These are phyloP conservation scores for Talaromyces sp. DNA, from an alignment of 2,329 filamentous ascomycete genomes.

Conservation along the genomic window DNA sequence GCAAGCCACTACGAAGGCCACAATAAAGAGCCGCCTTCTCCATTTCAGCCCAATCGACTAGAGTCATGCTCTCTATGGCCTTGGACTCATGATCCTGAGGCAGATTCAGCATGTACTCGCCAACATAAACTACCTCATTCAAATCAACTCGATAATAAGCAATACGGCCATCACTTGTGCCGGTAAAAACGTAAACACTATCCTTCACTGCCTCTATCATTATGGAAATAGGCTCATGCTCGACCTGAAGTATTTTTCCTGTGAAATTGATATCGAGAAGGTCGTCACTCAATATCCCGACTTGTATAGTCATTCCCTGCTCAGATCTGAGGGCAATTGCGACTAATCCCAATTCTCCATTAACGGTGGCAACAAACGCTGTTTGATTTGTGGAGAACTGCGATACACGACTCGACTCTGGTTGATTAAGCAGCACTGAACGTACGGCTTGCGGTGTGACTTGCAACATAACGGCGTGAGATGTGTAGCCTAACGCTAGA, in stretches of 20 bases:
- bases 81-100: conserved; percentile 30
- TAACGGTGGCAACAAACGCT: conserved; percentile 32
- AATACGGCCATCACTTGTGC: conserved; percentile 39
- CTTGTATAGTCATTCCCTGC: conserved; percentile 28
- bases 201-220: conserved; percentile 29
- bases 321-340: conserved; percentile 27
- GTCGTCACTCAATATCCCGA: conserved; percentile 22
- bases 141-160: conserved; percentile 29
- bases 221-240: conserved; percentile 38
- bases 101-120: conserved; percentile 27
- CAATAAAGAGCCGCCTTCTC: conserved; percentile 36
- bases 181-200: conserved; percentile 36
- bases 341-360: conserved; percentile 29
- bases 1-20: conserved; percentile 45
- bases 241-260: conserved; percentile 24
- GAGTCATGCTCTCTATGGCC: conserved; percentile 35
- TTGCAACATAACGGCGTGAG: conserved; percentile 38
- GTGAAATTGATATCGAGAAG: conserved; percentile 24
- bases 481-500: conserved; percentile 41
- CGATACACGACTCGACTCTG: conserved; percentile 23
- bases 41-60: conserved; percentile 23
- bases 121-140: conserved; percentile 23
- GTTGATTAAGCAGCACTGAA: conserved; percentile 27
- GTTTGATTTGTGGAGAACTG: conserved; percentile 24
- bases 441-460: conserved; percentile 40